These are phyloP conservation scores for Cadophora sp. DNA, from an alignment of 2,329 filamentous ascomycete species.

Conservation along the genomic window DNA sequence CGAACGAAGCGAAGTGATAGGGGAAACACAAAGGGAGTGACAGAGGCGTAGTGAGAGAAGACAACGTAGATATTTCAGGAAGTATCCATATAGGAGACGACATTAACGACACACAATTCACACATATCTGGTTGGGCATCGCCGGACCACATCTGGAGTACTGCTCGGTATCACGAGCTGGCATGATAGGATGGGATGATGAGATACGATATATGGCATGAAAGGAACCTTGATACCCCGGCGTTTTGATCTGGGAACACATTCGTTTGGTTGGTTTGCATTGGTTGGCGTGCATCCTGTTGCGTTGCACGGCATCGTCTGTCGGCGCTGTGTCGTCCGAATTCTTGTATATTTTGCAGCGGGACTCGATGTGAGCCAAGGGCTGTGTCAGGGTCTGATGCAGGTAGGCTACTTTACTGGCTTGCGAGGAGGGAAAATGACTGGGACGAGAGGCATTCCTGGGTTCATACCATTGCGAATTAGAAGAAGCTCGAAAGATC, in stretches of 20 bases:
- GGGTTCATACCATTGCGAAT: not conserved
- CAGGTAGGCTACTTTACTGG: conserved; percentile 1
- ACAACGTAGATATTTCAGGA: not conserved
- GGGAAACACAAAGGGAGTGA: not conserved
- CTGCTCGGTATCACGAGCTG: not conserved
- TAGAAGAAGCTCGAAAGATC: not conserved
- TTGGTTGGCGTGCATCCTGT: not conserved
- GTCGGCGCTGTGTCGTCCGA: not conserved
- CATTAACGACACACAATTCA: not conserved
- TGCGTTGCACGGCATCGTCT: not conserved
- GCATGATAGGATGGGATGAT: not conserved
- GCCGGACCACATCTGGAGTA: not conserved
- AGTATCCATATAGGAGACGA: not conserved
- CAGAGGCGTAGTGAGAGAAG: not conserved
- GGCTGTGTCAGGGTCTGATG: conserved; percentile 5
- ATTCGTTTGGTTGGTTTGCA: conserved; percentile 5
- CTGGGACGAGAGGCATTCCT: not conserved
- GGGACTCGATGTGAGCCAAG: not conserved
- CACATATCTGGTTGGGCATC: not conserved
- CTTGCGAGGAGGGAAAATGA: not conserved
- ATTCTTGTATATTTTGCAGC: conserved; percentile 2
- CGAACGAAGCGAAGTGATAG: not conserved
- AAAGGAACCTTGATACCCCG: not conserved
- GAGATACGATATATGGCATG: conserved; percentile 10
- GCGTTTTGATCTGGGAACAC: not conserved